Evolutionary conservation across 176 grass and related monocot species (phyloP).

Genomic region (Coix lacrymajobi): DNA sequence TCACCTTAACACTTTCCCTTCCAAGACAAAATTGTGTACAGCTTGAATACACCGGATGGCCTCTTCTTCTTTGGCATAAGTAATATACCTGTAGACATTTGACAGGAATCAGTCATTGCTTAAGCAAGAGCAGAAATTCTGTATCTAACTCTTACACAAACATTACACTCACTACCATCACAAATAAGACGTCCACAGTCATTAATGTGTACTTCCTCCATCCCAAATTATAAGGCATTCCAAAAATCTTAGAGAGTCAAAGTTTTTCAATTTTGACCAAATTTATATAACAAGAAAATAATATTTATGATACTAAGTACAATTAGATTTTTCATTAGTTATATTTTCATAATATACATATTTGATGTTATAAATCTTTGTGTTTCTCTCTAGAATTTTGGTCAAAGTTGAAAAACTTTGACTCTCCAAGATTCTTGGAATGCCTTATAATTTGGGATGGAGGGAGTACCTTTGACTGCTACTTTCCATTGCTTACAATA

Average conservation of each 20-base stretch:
- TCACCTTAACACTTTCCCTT: conserved; percentile 92
- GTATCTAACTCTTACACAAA: not conserved
- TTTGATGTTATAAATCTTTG: too few relatives aligned
- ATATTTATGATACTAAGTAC: too few relatives aligned
- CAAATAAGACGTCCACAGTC: not conserved
- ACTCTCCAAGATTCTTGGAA: too few relatives aligned
- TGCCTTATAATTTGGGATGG: too few relatives aligned
- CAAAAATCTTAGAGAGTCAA: too few relatives aligned
- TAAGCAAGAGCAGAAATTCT: not conserved
- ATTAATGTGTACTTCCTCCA: not conserved
- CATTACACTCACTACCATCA: not conserved
- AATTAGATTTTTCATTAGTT: too few relatives aligned
- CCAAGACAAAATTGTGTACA: conserved; percentile 95
- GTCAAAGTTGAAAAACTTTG: too few relatives aligned
- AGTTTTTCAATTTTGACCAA: too few relatives aligned
- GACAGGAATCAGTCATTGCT: not conserved
- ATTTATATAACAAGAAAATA: too few relatives aligned
- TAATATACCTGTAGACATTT: conserved; percentile 80
- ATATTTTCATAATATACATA: too few relatives aligned
- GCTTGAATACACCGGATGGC: conserved; percentile 93
- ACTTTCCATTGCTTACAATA: not conserved
- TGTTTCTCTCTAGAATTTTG: too few relatives aligned
- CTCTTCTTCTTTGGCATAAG: conserved; percentile 96
- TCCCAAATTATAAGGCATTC: too few relatives aligned
- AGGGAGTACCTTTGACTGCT: not conserved